Conservation (phyloP, 163 green algal genomes). For the Chlamydomonas reinhardtii region DNA sequence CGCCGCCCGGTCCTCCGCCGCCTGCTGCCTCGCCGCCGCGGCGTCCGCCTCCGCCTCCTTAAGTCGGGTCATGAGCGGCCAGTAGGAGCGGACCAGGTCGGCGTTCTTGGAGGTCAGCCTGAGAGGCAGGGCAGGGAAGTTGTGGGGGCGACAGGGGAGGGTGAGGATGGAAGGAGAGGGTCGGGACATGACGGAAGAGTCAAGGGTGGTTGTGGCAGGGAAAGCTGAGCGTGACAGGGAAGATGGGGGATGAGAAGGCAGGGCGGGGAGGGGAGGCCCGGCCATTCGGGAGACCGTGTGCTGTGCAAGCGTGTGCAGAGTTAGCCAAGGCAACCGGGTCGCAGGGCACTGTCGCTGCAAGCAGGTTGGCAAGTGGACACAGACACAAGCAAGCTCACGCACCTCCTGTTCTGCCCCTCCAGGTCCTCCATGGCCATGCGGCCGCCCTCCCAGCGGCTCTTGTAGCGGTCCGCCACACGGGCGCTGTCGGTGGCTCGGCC, state of each 20-base stretch:
- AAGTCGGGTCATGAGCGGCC: constrained; percentile 53
- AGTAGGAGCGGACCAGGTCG: constrained; percentile 59
- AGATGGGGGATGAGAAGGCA: too few relatives aligned
- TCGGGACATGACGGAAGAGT: too few relatives aligned
- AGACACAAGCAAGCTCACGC: background rate
- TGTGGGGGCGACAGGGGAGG: background rate
- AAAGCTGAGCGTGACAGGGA: too few relatives aligned
- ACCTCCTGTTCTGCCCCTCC: constrained; percentile 53
- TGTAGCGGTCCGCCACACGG: constrained; percentile 1
- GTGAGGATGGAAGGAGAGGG: background rate
- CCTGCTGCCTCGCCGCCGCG: background rate
- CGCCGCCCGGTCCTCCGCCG: background rate
- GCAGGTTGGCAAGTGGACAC: too few relatives aligned
- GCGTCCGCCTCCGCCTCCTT: constrained; percentile 47
- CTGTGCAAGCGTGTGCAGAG: too few relatives aligned
- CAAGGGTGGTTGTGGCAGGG: too few relatives aligned
- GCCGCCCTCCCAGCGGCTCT: constrained; percentile 37
- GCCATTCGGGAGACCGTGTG: too few relatives aligned
- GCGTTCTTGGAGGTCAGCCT: constrained; percentile 51
- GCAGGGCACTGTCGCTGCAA: too few relatives aligned
- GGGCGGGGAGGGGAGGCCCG: too few relatives aligned
- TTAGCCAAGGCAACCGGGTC: too few relatives aligned
- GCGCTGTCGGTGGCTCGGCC: background rate
- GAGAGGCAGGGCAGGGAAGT: background rate
- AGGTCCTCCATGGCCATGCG: constrained; percentile 55